Percentiles rank a stretch among this genome's conserved stretches.
phyloP scores from a whole-genome alignment of 441 rosid genomes.

The Isatis lusitanica region DNA sequence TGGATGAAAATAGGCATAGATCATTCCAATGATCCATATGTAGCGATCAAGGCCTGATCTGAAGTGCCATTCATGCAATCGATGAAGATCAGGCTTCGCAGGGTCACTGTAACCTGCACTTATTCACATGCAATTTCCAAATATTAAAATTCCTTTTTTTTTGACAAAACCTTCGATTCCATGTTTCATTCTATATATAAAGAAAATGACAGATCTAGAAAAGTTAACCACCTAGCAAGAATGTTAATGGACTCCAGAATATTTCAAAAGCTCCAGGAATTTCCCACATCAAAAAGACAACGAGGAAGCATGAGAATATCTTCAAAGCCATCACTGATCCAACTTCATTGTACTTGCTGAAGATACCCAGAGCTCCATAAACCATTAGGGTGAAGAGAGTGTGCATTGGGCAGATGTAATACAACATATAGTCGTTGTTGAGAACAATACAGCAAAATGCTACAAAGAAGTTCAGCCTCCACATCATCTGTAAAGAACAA shows the following conservation, averaged over 20 bases:
- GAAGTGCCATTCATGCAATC: constrained; percentile 93
- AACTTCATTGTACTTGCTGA: constrained; percentile 80
- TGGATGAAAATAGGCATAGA: constrained; percentile 94
- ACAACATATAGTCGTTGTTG: constrained; percentile 88
- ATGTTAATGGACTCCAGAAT: constrained; percentile 83
- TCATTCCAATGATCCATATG: constrained; percentile 96
- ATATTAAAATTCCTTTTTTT: no score
- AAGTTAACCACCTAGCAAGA: constrained; percentile 62
- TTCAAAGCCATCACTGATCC: constrained; percentile 84
- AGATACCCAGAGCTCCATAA: constrained; percentile 88
- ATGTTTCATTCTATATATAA: neutral
- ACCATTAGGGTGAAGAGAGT: constrained; percentile 95
- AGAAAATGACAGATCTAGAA: neutral
- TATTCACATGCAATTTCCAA: constrained; percentile 1
- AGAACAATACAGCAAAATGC: constrained; percentile 87
- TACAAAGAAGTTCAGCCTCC: constrained; percentile 94
- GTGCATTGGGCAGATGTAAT: constrained; percentile 98
- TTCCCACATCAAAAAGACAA: constrained; percentile 91
- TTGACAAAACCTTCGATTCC: neutral
- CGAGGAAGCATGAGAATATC: constrained; percentile 78
- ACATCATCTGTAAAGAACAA: constrained; percentile 87
- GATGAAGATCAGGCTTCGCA: constrained; percentile 79
- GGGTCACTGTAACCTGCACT: constrained; percentile 86
- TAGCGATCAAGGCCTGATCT: constrained; percentile 99
- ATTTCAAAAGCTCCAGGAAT: constrained; percentile 84